Conservation (phyloP, 1,139 yeast genomes). For the Pichia sp. region DNA sequence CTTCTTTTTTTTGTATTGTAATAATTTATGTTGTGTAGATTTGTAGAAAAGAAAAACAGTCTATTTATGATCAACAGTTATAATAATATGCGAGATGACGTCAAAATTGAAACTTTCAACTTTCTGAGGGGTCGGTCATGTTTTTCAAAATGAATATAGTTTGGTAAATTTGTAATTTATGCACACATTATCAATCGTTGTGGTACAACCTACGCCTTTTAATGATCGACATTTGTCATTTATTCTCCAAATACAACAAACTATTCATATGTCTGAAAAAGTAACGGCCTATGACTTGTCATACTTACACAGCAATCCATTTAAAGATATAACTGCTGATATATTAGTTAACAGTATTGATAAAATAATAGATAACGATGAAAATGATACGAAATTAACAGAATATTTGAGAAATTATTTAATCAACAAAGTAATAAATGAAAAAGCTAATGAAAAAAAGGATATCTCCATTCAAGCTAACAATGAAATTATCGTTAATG, state of each 20-base stretch:
- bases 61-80: not conserved
- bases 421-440: too few species aligned
- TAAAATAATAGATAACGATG: not conserved
- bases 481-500: not conserved
- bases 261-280: conserved; percentile 16
- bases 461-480: not conserved
- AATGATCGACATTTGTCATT: too few species aligned
- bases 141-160: too few species aligned
- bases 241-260: too few species aligned
- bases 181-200: too few species aligned
- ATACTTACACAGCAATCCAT: conserved; percentile 20
- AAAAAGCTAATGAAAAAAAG: not conserved
- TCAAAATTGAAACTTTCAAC: too few species aligned
- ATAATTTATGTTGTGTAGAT: not conserved
- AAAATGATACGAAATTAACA: not conserved
- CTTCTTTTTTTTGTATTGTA: not conserved
- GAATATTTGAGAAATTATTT: not conserved
- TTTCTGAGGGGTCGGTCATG: too few species aligned
- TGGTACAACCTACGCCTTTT: too few species aligned
- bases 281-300: conserved; percentile 20
- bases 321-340: conserved; percentile 21
- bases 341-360: conserved; percentile 4
- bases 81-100: too few species aligned
- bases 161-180: too few species aligned
- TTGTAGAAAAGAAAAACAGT: not conserved